A percentile compares a stretch with the other conserved stretches of the same genome.
Conservation (phyloP, 139 green algal genomes). For the Picochlorum sp. region DNA sequence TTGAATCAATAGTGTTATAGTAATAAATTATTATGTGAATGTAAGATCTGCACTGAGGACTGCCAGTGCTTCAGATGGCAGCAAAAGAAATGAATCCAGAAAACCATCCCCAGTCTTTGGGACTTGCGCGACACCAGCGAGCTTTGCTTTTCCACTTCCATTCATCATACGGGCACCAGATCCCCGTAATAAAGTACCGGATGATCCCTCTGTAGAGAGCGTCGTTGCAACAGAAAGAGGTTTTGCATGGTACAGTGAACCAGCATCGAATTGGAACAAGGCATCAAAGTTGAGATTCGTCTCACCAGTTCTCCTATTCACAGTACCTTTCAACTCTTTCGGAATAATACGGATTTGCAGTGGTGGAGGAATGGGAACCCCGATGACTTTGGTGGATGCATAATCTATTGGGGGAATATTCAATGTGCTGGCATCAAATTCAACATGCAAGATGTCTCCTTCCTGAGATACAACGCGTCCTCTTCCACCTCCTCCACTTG, state of each 20-base stretch:
- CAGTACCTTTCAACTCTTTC: constrained; percentile 43
- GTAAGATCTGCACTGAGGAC: constrained; percentile 32
- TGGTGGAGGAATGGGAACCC: constrained; percentile 63
- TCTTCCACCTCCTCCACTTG: constrained; percentile 51
- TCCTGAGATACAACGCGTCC: constrained; percentile 4
- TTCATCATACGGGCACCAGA: constrained; percentile 21
- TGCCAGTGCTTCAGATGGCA: constrained; percentile 68
- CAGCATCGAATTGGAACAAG: constrained; percentile 57
- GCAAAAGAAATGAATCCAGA: constrained; percentile 67
- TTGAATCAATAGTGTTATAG: background rate
- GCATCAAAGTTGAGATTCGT: constrained; percentile 62
- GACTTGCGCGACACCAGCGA: constrained; percentile 49
- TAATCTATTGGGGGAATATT: constrained; percentile 61
- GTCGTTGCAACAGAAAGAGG: constrained; percentile 51
- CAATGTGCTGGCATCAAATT: constrained; percentile 25
- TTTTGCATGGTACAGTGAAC: constrained; percentile 35
- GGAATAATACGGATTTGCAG: constrained; percentile 65
- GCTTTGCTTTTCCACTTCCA: constrained; percentile 8
- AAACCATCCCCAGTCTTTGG: constrained; percentile 46
- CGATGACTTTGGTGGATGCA: constrained; percentile 50
- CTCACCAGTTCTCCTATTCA: constrained; percentile 52
- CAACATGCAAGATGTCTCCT: constrained; percentile 19
- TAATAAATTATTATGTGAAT: constrained; percentile 15
- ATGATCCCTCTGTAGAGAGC: constrained; percentile 53
- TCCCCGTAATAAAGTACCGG: constrained; percentile 30